Conservation (phyloP, 768 basidiomycete species). For the Lactarius pseudohatsudake region DNA sequence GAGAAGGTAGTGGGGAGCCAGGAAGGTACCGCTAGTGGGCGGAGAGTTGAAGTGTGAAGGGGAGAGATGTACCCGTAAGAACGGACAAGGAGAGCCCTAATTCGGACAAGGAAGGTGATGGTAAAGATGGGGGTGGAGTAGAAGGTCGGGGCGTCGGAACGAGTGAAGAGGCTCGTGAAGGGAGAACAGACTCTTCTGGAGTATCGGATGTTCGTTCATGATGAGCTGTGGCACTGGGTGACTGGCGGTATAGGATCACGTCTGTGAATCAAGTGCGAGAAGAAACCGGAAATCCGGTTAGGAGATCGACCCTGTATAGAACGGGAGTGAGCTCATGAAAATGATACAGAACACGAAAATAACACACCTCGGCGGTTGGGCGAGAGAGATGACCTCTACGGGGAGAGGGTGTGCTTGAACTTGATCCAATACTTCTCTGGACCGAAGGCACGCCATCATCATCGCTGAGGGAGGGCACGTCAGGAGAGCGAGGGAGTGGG, state of each 20-base stretch:
- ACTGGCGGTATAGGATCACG: constrained; percentile 48
- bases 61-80: constrained; percentile 63
- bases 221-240: constrained; percentile 23
- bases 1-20: constrained; percentile 78
- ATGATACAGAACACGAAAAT: not conserved
- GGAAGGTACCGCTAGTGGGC: constrained; percentile 74
- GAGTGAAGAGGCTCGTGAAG: constrained; percentile 58
- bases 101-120: constrained; percentile 70
- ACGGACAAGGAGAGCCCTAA: constrained; percentile 71
- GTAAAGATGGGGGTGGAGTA: constrained; percentile 71
- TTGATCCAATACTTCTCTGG: constrained; percentile 26
- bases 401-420: constrained; percentile 7
- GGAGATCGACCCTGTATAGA: constrained; percentile 52
- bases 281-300: constrained; percentile 83
- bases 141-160: constrained; percentile 46
- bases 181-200: constrained; percentile 37
- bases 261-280: constrained; percentile 74
- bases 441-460: constrained; percentile 28
- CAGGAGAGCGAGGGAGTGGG: constrained; percentile 37
- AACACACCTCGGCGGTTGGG: constrained; percentile 52
- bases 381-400: constrained; percentile 20
- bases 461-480: constrained; percentile 25
- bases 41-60: constrained; percentile 78
- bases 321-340: constrained; percentile 7
- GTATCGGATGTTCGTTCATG: constrained; percentile 30